phyloP scores from a whole-genome alignment of 306 rosid species.

The Rubus idaeus region DNA sequence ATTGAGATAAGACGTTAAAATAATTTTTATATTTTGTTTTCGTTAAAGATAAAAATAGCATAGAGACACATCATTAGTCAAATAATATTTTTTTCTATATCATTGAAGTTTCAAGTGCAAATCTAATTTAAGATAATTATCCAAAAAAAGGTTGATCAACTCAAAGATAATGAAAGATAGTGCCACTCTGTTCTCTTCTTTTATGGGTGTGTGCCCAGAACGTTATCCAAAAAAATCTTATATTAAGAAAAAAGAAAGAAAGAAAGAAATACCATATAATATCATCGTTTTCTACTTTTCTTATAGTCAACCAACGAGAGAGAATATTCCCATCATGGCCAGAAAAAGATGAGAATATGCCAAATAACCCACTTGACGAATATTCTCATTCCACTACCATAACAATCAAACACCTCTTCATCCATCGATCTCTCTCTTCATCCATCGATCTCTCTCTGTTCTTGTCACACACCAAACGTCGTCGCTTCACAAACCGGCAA shows the following conservation, averaged over 20 bases:
- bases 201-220: background rate
- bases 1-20: too few relatives aligned
- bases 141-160: too few relatives aligned
- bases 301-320: background rate
- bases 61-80: too few relatives aligned
- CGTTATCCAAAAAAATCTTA: background rate
- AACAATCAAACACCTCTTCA: background rate
- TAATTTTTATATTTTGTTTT: too few relatives aligned
- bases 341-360: background rate
- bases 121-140: too few relatives aligned
- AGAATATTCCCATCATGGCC: background rate
- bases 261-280: background rate
- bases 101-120: too few relatives aligned
- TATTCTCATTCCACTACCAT: conserved; percentile 17
- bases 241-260: background rate
- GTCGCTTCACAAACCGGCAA: background rate
- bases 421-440: background rate
- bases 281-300: background rate
- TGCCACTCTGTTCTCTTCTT: too few relatives aligned
- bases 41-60: too few relatives aligned
- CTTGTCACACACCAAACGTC: background rate
- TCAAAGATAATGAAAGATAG: too few relatives aligned
- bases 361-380: conserved; percentile 19
- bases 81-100: too few relatives aligned
- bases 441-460: background rate